Conservation (phyloP, 495 filamentous ascomycete genomes). For the Podospora didyma region DNA sequence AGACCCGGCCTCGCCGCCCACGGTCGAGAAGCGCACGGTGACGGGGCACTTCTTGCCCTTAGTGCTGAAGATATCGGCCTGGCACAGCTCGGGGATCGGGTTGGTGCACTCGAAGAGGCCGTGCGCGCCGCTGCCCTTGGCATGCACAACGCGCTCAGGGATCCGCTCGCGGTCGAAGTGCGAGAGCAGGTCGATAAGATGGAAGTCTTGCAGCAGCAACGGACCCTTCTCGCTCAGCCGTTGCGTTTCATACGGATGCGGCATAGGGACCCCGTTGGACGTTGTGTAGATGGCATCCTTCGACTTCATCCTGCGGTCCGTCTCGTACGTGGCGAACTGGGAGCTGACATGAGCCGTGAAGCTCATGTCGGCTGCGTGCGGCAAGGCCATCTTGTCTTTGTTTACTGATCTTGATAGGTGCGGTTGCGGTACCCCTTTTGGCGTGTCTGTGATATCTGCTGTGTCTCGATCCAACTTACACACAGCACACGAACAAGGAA, state of each 20-base stretch:
- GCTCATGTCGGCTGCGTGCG: background rate
- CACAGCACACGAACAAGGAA: too few relatives aligned
- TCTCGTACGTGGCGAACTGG: conserved; percentile 24
- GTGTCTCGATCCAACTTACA: too few relatives aligned
- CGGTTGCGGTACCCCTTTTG: too few relatives aligned
- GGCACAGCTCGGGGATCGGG: conserved; percentile 37
- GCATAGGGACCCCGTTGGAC: conserved; percentile 5
- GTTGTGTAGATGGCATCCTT: conserved; percentile 16
- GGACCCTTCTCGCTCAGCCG: conserved; percentile 3
- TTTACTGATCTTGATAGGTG: background rate
- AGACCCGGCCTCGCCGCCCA: conserved; percentile 65
- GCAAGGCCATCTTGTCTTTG: background rate
- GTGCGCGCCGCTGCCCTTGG: conserved; percentile 56
- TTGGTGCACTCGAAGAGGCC: conserved; percentile 59
- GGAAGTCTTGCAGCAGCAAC: conserved; percentile 29
- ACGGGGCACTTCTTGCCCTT: conserved; percentile 65
- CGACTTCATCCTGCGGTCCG: conserved; percentile 22
- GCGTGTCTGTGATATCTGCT: too few relatives aligned
- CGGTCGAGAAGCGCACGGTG: conserved; percentile 68
- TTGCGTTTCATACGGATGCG: background rate
- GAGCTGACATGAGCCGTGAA: conserved; percentile 21
- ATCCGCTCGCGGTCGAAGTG: conserved; percentile 61
- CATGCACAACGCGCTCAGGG: conserved; percentile 57
- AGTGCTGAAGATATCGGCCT: conserved; percentile 46
- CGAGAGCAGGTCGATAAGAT: conserved; percentile 51